These are phyloP conservation scores for Fusarium sp. DNA, from an alignment of 2,329 filamentous ascomycete species.

Conservation along the genomic window DNA sequence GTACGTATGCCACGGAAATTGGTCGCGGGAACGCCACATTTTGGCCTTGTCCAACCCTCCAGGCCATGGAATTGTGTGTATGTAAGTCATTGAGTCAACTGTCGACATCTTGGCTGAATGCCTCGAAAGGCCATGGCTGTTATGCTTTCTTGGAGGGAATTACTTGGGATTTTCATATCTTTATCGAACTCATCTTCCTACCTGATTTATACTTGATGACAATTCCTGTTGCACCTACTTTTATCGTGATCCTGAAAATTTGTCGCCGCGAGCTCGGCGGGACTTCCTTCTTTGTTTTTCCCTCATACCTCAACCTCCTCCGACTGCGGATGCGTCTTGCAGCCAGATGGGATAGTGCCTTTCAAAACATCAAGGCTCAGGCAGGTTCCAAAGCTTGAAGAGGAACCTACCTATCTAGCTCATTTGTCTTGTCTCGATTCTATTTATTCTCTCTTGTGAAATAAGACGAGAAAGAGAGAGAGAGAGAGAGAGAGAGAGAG, in stretches of 20 bases:
- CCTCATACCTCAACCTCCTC: conserved; percentile 22
- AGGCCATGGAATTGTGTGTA: not conserved
- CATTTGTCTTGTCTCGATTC: not conserved
- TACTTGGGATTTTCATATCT: not conserved
- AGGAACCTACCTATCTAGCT: not conserved
- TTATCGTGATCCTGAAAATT: conserved; percentile 3
- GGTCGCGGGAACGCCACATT: not conserved
- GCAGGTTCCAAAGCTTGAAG: not conserved
- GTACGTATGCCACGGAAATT: not conserved
- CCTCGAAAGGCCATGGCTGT: not conserved
- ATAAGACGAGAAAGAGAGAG: not conserved
- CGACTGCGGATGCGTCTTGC: conserved; percentile 27
- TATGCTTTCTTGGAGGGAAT: not conserved
- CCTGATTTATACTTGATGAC: too few species aligned
- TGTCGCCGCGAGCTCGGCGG: conserved; percentile 22
- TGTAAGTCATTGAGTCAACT: not conserved
- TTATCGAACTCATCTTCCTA: not conserved
- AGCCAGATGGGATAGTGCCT: conserved; percentile 8
- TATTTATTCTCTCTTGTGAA: not conserved
- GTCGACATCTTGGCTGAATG: not conserved
- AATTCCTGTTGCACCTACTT: not conserved
- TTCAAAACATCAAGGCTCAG: not conserved
- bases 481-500: not conserved
- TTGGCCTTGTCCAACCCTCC: not conserved
- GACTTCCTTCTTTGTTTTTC: conserved; percentile 20